A percentile compares a stretch with the other conserved stretches of the same genome.
Conservation (phyloP, 345 rosid genomes). For the Gynandropsis gynandra region DNA sequence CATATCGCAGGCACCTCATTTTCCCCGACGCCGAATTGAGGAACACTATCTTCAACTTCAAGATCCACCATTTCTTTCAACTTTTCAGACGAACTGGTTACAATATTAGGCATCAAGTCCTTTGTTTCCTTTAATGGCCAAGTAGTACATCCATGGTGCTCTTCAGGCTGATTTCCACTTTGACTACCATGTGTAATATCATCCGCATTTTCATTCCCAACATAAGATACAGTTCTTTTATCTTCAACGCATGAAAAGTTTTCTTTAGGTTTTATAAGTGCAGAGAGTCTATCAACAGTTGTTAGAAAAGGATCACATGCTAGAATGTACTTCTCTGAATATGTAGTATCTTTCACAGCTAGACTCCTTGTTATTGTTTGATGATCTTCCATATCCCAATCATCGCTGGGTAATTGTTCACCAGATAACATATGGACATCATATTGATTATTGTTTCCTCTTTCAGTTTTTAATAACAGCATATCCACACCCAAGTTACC, state of each 20-base stretch:
- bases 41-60: conserved; percentile 48
- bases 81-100: conserved; percentile 39
- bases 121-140: conserved; percentile 36
- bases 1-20: conserved; percentile 51
- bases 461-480: conserved; percentile 35
- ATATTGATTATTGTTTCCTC: conserved; percentile 24
- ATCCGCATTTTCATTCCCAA: conserved; percentile 23
- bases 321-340: conserved; percentile 28
- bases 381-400: conserved; percentile 23
- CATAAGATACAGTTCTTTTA: conserved; percentile 22
- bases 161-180: conserved; percentile 30
- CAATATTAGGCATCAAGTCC: conserved; percentile 25
- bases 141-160: conserved; percentile 25
- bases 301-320: conserved; percentile 59
- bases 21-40: conserved; percentile 52
- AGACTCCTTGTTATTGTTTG: conserved; percentile 22
- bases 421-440: conserved; percentile 12
- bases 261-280: conserved; percentile 29
- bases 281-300: conserved; percentile 44
- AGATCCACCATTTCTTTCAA: conserved; percentile 38
- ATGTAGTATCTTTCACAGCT: conserved; percentile 21
- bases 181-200: conserved; percentile 28
- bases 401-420: conserved; percentile 25
- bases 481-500: conserved; percentile 35
- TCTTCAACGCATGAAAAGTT: conserved; percentile 24